These are phyloP conservation scores for Elaeagnus macrophylla DNA, from an alignment of 306 rosid species.

Conservation along the genomic window DNA sequence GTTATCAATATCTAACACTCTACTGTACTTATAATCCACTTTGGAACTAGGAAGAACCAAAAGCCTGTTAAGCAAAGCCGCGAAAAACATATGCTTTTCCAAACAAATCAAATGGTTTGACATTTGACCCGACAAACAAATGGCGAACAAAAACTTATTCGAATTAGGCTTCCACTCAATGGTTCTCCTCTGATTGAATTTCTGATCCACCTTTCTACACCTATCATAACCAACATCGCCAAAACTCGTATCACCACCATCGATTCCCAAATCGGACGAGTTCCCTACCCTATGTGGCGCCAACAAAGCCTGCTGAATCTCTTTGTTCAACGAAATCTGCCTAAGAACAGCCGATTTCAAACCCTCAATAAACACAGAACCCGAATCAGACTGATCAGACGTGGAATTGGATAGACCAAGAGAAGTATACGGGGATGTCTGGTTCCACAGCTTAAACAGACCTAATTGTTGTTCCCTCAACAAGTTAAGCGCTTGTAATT, in stretches of 20 bases:
- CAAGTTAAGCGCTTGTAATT: slow-evolving; percentile 69
- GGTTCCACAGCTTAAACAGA: slow-evolving; percentile 59
- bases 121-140: slow-evolving; percentile 91
- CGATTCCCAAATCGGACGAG: slow-evolving; percentile 22
- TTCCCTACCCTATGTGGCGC: slow-evolving; percentile 48
- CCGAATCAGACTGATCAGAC: slow-evolving; percentile 17
- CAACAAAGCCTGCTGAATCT: slow-evolving; percentile 61
- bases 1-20: slow-evolving; percentile 71
- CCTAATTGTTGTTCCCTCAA: slow-evolving; percentile 51
- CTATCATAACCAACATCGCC: slow-evolving; percentile 32
- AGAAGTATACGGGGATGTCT: slow-evolving; percentile 7
- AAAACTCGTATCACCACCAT: slow-evolving; percentile 30
- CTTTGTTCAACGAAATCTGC: slow-evolving; percentile 61
- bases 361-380: slow-evolving; percentile 26
- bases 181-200: slow-evolving; percentile 42
- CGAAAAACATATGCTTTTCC: slow-evolving; percentile 93
- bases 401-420: slow-evolving; percentile 23
- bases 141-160: slow-evolving; percentile 59
- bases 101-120: slow-evolving; percentile 90
- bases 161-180: slow-evolving; percentile 77
- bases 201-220: slow-evolving; percentile 64
- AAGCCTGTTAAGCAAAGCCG: slow-evolving; percentile 65
- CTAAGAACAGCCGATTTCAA: slow-evolving; percentile 45
- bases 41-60: slow-evolving; percentile 81
- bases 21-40: slow-evolving; percentile 56